These are phyloP conservation scores for Lophium mytilinum DNA, from an alignment of 495 filamentous ascomycete genomes.

Conservation along the genomic window DNA sequence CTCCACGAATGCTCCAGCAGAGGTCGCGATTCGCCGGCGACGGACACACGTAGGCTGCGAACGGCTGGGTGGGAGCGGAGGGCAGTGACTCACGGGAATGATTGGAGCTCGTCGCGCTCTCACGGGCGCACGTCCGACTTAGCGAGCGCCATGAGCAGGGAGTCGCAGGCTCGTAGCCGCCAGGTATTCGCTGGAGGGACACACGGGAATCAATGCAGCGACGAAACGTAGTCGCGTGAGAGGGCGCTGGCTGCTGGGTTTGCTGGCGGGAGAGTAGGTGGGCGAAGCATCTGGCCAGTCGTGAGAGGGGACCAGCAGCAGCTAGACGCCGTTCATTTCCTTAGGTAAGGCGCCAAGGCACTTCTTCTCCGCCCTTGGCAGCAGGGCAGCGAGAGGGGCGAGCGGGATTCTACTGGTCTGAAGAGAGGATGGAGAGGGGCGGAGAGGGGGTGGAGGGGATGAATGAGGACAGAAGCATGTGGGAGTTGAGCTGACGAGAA, in stretches of 20 bases:
- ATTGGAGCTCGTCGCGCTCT: constrained; percentile 11
- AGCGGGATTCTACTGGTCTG: too few relatives aligned
- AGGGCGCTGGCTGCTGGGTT: background rate
- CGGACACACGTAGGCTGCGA: background rate
- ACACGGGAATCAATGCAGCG: constrained; percentile 11
- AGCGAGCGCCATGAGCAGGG: constrained; percentile 21
- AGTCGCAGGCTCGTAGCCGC: constrained; percentile 19
- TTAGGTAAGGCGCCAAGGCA: background rate
- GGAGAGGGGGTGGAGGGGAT: too few relatives aligned
- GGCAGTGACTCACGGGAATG: constrained; percentile 1
- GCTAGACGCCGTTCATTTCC: background rate
- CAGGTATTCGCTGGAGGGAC: constrained; percentile 18
- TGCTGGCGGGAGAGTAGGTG: background rate
- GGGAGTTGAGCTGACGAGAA: too few relatives aligned
- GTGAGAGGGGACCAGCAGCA: background rate
- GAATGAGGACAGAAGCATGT: too few relatives aligned
- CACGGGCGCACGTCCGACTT: background rate
- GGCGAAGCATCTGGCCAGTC: background rate
- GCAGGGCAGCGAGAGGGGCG: background rate
- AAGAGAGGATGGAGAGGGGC: too few relatives aligned
- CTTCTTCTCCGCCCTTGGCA: background rate
- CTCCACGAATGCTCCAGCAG: background rate
- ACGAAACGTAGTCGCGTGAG: constrained; percentile 14
- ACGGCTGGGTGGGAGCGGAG: constrained; percentile 12
- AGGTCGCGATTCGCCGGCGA: background rate